Percentiles rank a stretch among this genome's conserved stretches.
These are phyloP conservation scores for Pythium utonaiense DNA, from an alignment of 352 stramenopile species.

Conservation along the genomic window DNA sequence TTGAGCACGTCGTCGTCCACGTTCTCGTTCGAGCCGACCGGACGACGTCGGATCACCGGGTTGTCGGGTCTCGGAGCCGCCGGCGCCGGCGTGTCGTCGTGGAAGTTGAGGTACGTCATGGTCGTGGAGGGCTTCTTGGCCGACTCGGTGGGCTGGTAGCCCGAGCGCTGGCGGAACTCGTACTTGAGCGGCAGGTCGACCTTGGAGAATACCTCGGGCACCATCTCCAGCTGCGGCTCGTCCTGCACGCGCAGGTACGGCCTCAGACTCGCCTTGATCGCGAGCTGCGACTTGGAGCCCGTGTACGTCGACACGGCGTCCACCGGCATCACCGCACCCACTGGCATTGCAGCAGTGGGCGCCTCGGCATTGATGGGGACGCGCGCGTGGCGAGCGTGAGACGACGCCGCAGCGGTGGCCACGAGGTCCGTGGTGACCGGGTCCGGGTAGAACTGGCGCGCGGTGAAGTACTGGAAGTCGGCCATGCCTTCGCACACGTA, in stretches of 20 bases:
- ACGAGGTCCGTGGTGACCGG: conserved; percentile 5
- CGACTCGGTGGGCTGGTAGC: conserved; percentile 56
- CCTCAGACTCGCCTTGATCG: conserved; percentile 51
- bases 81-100: conserved; percentile 53
- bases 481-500: conserved; percentile 86
- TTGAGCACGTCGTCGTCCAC: conserved; percentile 61
- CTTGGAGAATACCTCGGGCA: conserved; percentile 82
- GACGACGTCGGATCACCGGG: conserved; percentile 42
- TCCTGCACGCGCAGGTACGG: conserved; percentile 50
- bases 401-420: not conserved
- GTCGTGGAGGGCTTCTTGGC: conserved; percentile 68
- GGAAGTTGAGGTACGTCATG: conserved; percentile 80
- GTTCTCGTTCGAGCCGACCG: conserved; percentile 50
- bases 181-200: conserved; percentile 82
- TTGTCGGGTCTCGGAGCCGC: conserved; percentile 44
- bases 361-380: not conserved
- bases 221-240: conserved; percentile 61
- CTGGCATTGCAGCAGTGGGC: not conserved
- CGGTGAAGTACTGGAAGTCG: conserved; percentile 83
- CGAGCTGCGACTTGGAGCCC: conserved; percentile 33
- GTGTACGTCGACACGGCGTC: conserved; percentile 40
- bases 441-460: conserved; percentile 51
- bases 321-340: conserved; percentile 10
- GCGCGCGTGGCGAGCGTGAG: no score
- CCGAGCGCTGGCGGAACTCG: conserved; percentile 73